A percentile compares a stretch with the other conserved stretches of the same genome.
Evolutionary conservation across 176 grass and related monocot genomes (phyloP).

Genomic region (Ensete ventricosum): DNA sequence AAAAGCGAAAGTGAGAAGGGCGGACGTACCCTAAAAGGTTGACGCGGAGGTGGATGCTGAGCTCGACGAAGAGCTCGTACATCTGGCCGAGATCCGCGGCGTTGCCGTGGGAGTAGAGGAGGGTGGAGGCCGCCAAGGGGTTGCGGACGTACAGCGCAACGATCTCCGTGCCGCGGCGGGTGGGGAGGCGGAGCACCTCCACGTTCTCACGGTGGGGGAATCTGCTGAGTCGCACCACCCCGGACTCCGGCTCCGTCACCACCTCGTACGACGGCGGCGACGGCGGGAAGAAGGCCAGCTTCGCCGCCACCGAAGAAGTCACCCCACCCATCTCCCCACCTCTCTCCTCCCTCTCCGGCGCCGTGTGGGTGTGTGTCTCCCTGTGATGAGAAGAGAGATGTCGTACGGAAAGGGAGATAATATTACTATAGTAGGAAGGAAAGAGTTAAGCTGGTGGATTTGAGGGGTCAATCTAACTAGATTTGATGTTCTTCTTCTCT

Average conservation of each 20-base stretch:
- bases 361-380: too few relatives aligned
- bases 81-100: conserved; percentile 87
- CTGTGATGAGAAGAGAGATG: too few relatives aligned
- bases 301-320: conserved; percentile 86
- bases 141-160: conserved; percentile 70
- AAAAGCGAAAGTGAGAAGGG: not conserved
- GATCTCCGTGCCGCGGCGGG: conserved; percentile 44
- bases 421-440: too few relatives aligned
- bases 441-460: too few relatives aligned
- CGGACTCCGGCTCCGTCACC: conserved; percentile 36
- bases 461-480: too few relatives aligned
- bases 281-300: conserved; percentile 94
- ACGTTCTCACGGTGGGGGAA: conserved; percentile 78
- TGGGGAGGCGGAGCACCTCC: conserved; percentile 65
- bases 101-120: conserved; percentile 90
- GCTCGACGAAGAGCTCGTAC: conserved; percentile 84
- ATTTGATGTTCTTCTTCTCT: too few relatives aligned
- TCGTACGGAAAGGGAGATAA: too few relatives aligned
- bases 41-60: conserved; percentile 78
- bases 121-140: conserved; percentile 54
- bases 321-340: conserved; percentile 61
- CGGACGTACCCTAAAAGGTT: conserved; percentile 62
- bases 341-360: not conserved
- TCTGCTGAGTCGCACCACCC: conserved; percentile 50
- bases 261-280: conserved; percentile 76